Percentiles rank a stretch among this genome's conserved stretches.
These are phyloP conservation scores for Malassezia equina DNA, from an alignment of 1,284 basidiomycete species.

Conservation along the genomic window DNA sequence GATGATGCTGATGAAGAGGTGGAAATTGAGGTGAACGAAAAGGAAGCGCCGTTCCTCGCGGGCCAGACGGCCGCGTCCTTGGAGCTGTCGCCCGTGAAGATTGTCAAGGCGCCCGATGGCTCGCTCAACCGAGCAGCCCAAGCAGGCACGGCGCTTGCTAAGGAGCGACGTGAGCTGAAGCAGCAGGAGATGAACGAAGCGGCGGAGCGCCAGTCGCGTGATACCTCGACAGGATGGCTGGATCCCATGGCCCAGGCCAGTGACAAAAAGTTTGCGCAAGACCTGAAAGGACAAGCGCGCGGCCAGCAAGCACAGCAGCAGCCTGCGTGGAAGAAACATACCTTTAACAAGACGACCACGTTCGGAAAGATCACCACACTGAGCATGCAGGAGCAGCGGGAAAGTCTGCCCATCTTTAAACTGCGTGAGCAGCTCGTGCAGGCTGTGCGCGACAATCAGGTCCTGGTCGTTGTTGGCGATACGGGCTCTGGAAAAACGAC, in stretches of 20 bases:
- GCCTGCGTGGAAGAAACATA: constrained; percentile 81
- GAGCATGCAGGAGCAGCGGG: constrained; percentile 86
- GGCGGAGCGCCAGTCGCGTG: constrained; percentile 82
- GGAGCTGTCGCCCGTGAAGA: constrained; percentile 88
- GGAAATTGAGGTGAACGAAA: constrained; percentile 92
- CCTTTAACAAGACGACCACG: constrained; percentile 92
- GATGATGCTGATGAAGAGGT: constrained; percentile 56
- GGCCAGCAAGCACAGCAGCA: constrained; percentile 72
- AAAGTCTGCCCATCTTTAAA: constrained; percentile 86
- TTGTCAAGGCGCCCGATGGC: constrained; percentile 60
- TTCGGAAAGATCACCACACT: constrained; percentile 83
- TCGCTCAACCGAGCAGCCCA: constrained; percentile 82
- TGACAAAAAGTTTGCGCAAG: constrained; percentile 85
- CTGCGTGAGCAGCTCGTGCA: constrained; percentile 81
- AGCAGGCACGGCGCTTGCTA: constrained; percentile 81
- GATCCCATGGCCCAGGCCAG: constrained; percentile 88
- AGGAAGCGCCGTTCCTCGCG: constrained; percentile 88
- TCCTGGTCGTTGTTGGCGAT: constrained; percentile 84
- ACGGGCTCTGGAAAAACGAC: constrained; percentile 82
- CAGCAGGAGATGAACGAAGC: constrained; percentile 89
- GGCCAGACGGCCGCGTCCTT: constrained; percentile 92
- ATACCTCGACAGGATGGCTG: constrained; percentile 89
- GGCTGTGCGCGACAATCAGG: constrained; percentile 88
- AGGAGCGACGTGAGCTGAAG: constrained; percentile 83
- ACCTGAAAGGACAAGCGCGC: constrained; percentile 69